Conservation (phyloP, 768 basidiomycete species). For the Tulasnella sp. region DNA sequence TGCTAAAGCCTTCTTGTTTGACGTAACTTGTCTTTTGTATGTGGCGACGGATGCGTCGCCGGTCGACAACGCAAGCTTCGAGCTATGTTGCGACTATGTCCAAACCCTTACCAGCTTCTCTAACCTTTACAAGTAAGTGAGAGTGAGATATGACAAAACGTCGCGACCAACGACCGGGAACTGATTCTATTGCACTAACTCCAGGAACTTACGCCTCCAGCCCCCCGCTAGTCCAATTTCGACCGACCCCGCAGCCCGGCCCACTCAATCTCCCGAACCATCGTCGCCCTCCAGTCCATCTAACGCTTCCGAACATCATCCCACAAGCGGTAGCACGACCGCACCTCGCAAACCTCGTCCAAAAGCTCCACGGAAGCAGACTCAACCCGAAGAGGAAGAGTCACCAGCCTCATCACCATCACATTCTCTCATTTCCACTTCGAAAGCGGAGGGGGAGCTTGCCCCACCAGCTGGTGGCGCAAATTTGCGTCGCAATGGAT, state of each 20-base stretch:
- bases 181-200: neutral
- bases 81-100: constrained; percentile 86
- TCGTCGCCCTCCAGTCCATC: constrained; percentile 19
- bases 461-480: neutral
- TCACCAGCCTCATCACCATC: constrained; percentile 1
- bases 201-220: neutral
- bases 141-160: neutral
- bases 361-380: constrained; percentile 13
- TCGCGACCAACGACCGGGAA: neutral
- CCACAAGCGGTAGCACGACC: neutral
- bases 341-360: neutral
- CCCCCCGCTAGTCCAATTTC: neutral
- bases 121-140: constrained; percentile 70
- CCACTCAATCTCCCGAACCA: constrained; percentile 14
- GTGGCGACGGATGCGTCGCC: constrained; percentile 93
- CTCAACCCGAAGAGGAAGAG: constrained; percentile 7
- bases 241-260: neutral
- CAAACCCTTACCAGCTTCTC: constrained; percentile 83
- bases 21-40: constrained; percentile 76
- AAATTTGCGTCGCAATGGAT: neutral
- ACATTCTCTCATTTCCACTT: constrained; percentile 20
- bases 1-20: constrained; percentile 91
- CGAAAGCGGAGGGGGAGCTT: constrained; percentile 12
- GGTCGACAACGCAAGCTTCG: constrained; percentile 82
- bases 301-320: constrained; percentile 1